Conservation (phyloP, 1,284 basidiomycete genomes). For the Cutaneotrichosporon mucoides region DNA sequence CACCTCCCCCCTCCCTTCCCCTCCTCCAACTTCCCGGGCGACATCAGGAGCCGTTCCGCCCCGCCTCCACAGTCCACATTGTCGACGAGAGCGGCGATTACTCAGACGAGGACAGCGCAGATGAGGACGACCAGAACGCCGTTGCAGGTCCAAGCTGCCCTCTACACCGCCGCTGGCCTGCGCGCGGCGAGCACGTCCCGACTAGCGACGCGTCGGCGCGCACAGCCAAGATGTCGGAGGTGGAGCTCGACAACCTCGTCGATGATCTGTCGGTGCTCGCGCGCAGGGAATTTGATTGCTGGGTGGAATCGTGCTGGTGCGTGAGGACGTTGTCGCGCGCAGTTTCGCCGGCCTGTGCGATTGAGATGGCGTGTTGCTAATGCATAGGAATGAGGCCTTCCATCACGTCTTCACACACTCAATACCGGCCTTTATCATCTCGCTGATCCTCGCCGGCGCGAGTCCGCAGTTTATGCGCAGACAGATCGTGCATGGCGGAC, state of each 20-base stretch:
- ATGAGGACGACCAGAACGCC: conserved; percentile 6
- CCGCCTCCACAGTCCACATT: conserved; percentile 5
- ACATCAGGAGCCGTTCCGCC: conserved; percentile 36
- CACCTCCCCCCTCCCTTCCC: conserved; percentile 43
- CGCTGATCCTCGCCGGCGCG: conserved; percentile 44
- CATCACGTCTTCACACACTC: conserved; percentile 47
- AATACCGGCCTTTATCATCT: conserved; percentile 46
- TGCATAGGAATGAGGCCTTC: conserved; percentile 47
- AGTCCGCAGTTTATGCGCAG: conserved; percentile 42
- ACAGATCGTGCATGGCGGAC: conserved; percentile 48
- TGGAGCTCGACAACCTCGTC: conserved; percentile 42
- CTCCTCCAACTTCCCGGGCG: conserved; percentile 33
- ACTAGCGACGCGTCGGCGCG: conserved; percentile 18
- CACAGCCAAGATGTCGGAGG: conserved; percentile 32
- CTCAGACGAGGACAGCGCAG: not conserved
- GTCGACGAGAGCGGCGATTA: conserved; percentile 3
- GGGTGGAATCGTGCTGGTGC: conserved; percentile 50
- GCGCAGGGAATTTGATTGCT: conserved; percentile 46
- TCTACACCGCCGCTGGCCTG: conserved; percentile 32
- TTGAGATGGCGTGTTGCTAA: not conserved
- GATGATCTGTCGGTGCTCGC: conserved; percentile 43
- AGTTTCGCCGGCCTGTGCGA: not conserved
- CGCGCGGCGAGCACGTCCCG: conserved; percentile 27
- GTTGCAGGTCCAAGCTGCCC: conserved; percentile 21
- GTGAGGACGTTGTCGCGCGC: conserved; percentile 3